A percentile compares a stretch with the other conserved stretches of the same genome.
These are phyloP conservation scores for Candida chilensis DNA, from an alignment of 805 yeast genomes.

Conservation along the genomic window DNA sequence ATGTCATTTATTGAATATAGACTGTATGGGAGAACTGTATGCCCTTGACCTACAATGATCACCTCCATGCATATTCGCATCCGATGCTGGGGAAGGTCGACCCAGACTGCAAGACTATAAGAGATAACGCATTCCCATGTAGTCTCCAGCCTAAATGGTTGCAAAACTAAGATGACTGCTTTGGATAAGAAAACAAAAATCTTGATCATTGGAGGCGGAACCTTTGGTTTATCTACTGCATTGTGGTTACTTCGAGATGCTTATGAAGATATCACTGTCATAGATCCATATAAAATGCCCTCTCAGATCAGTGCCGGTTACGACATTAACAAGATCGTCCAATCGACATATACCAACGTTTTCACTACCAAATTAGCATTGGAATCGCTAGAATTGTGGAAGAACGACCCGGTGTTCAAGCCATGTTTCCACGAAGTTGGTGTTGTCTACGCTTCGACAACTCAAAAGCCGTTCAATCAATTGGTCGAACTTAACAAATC, in stretches of 20 bases:
- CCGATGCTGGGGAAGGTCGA: too few species aligned
- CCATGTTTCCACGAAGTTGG: slow-evolving; percentile 21
- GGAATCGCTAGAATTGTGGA: slow-evolving; percentile 23
- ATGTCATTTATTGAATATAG: too few species aligned
- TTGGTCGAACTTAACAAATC: slow-evolving; percentile 3
- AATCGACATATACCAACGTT: slow-evolving; percentile 14
- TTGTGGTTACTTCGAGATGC: slow-evolving; percentile 22
- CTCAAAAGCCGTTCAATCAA: slow-evolving; percentile 5
- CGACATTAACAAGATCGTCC: slow-evolving; percentile 29
- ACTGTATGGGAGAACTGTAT: too few species aligned
- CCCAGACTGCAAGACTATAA: too few species aligned
- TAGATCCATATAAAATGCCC: slow-evolving; percentile 22
- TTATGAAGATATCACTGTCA: slow-evolving; percentile 13
- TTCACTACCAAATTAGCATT: slow-evolving; percentile 13
- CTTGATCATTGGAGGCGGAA: slow-evolving; percentile 32
- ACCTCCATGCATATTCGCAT: too few species aligned
- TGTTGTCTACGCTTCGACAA: slow-evolving; percentile 14
- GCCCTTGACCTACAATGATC: too few species aligned
- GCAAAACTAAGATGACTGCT: too few species aligned
- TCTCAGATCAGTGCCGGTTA: slow-evolving; percentile 28
- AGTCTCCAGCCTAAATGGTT: too few species aligned
- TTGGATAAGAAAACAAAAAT: slow-evolving; percentile 4
- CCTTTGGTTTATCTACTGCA: slow-evolving; percentile 34
- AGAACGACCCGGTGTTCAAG: slow-evolving; percentile 15
- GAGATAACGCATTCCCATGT: too few species aligned